Evolutionary conservation across 2,329 filamentous ascomycete genomes (phyloP).

Genomic region (Fusarium decemcellulare): DNA sequence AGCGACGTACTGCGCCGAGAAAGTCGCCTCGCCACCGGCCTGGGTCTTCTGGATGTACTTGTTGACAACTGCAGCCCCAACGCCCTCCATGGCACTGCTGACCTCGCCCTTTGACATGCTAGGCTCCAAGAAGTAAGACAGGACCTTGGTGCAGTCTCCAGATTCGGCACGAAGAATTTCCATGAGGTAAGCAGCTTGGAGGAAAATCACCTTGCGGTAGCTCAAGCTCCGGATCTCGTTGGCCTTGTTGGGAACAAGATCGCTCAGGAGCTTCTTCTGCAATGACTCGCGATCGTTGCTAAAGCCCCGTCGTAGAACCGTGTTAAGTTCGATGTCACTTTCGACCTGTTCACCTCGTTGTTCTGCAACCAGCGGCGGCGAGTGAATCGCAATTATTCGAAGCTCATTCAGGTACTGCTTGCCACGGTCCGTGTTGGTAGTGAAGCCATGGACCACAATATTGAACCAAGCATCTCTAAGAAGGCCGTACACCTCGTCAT

Average conservation of each 20-base stretch:
- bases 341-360: conserved; percentile 91
- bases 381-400: conserved; percentile 87
- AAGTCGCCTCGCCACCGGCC: conserved; percentile 78
- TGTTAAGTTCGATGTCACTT: conserved; percentile 97
- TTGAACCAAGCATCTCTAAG: conserved; percentile 98
- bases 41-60: conserved; percentile 85
- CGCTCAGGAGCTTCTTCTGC: conserved; percentile 84
- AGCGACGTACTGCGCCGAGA: conserved; percentile 93
- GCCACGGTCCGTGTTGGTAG: conserved; percentile 79
- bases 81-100: conserved; percentile 75
- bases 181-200: conserved; percentile 91
- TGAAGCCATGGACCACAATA: conserved; percentile 93
- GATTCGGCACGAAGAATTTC: conserved; percentile 89
- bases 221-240: conserved; percentile 85
- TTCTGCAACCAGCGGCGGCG: conserved; percentile 88
- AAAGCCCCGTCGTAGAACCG: conserved; percentile 89
- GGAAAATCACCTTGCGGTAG: conserved; percentile 92
- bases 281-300: conserved; percentile 82
- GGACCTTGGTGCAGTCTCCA: conserved; percentile 90
- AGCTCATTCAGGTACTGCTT: conserved; percentile 83
- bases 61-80: conserved; percentile 78
- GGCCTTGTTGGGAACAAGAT: conserved; percentile 82
- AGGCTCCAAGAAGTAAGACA: conserved; percentile 96
- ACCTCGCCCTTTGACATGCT: conserved; percentile 78
- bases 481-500: conserved; percentile 80